Evolutionary conservation across 2,329 filamentous ascomycete genomes (phyloP).

Genomic region (Neofusicoccum sp.): DNA sequence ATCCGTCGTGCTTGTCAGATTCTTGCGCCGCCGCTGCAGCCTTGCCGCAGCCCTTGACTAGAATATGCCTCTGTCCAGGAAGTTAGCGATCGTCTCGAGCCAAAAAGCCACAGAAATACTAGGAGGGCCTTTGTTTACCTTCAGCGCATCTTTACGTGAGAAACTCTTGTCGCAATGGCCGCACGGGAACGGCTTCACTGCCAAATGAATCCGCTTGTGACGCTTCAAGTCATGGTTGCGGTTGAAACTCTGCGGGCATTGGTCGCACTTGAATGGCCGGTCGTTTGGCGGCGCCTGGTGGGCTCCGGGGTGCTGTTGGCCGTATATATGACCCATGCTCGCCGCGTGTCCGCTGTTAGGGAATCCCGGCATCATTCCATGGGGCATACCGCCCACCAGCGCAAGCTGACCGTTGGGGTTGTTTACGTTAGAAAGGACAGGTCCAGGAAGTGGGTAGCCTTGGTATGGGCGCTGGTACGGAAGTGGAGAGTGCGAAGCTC

Average conservation of each 20-base stretch:
- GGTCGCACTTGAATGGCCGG: slow-evolving; percentile 90
- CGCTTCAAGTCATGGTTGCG: slow-evolving; percentile 94
- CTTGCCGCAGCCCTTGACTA: slow-evolving; percentile 67
- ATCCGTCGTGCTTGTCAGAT: slow-evolving; percentile 26
- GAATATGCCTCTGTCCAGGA: slow-evolving; percentile 57
- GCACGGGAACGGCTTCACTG: slow-evolving; percentile 94
- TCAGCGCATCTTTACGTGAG: slow-evolving; percentile 91
- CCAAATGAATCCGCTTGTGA: slow-evolving; percentile 91
- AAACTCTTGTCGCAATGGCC: slow-evolving; percentile 93
- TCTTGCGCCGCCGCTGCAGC: slow-evolving; percentile 32
- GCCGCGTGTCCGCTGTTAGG: slow-evolving; percentile 58
- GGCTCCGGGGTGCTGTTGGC: slow-evolving; percentile 34
- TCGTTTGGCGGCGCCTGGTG: slow-evolving; percentile 62
- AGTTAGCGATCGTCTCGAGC: slow-evolving; percentile 25
- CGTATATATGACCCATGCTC: slow-evolving; percentile 63
- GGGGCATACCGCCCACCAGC: slow-evolving; percentile 61
- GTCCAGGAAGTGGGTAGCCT: slow-evolving; percentile 57
- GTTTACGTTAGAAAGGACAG: slow-evolving; percentile 75
- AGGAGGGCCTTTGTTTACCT: slow-evolving; percentile 59
- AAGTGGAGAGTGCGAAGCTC: slow-evolving; percentile 48
- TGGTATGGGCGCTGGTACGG: slow-evolving; percentile 50
- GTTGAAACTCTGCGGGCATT: slow-evolving; percentile 91
- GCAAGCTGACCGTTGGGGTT: slow-evolving; percentile 71
- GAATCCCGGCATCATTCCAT: slow-evolving; percentile 55
- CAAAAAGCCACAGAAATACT: background rate